Evolutionary conservation across 495 filamentous ascomycete species (phyloP), one percentile per base, ranked within the genome.

Genomic region (Penicillium bialowiezense): DNA sequence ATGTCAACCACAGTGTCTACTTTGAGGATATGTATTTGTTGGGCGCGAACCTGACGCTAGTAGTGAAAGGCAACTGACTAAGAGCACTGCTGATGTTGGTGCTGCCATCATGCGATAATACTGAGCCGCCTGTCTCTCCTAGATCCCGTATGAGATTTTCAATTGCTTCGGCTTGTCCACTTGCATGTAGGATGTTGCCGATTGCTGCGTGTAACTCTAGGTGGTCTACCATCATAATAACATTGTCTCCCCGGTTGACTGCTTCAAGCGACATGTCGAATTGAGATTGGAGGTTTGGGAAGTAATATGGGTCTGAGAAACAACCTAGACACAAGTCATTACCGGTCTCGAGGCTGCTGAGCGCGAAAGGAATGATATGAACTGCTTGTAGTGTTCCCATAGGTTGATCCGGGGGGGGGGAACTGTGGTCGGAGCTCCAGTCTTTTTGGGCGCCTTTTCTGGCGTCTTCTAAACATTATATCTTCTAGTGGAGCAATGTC

Each of bases 281-380:
- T 7, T 5, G 13, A 6, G 28, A 44, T 5, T 13, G 41, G 6
- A 43, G 41, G 14, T 10, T 33, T 14, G 41, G 41, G 15, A 44
- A 44, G 26, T 44, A 44, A 14, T 28, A 28, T 24, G 24, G 19
- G 33, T 46, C 45, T n/a, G n/a, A n/a, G n/a, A n/a, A n/a, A n/a
- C n/a, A n/a, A n/a, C n/a, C n/a, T n/a, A n/a, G n/a, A n/a, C n/a
- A n/a, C n/a, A n/a, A n/a, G 3, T 44, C 21, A 47, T 52, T 29
- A n/a, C n/a, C n/a, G n/a, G n/a, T n/a, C 19, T 12, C 18, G 33
- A 49, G 42, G 3, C 5, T 31, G 5, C 54, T 39, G 13, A 49
- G 35, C 13, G 44, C 31, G 19, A 52, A 57, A 14, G 19, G 47
- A 52, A 57, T 43, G 13, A 57, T 57, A 17, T 52, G 54, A 24